Percentiles rank a stretch among this genome's conserved stretches.
phyloP scores from a whole-genome alignment of 2,329 filamentous ascomycete species.

The Neofusicoccum cordaticola region DNA sequence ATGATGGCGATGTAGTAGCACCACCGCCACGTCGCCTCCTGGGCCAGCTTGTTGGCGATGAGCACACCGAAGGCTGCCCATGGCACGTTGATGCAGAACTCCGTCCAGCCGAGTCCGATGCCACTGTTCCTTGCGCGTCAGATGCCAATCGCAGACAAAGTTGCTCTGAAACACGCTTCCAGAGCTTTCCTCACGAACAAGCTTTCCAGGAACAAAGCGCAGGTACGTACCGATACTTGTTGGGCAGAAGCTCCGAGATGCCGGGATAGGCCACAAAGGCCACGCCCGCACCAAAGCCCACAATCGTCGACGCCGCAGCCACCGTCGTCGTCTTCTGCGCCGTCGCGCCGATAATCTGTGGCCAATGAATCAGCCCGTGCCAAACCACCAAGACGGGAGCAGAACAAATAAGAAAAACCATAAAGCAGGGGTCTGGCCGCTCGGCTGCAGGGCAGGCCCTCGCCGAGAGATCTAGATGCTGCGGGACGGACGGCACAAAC shows the following conservation, averaged over 20 bases:
- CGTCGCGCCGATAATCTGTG: constrained; percentile 37
- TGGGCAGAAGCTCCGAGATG: constrained; percentile 24
- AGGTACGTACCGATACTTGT: constrained; percentile 21
- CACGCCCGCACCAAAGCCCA: constrained; percentile 4
- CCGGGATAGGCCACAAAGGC: constrained; percentile 18
- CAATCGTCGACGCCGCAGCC: constrained; percentile 23
- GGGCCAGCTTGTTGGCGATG: constrained; percentile 39
- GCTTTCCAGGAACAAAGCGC: too few species aligned
- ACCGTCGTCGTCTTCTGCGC: constrained; percentile 33
- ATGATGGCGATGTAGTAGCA: constrained; percentile 44
- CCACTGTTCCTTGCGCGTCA: constrained; percentile 20
- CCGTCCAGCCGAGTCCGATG: constrained; percentile 26
- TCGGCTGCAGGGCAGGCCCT: too few species aligned
- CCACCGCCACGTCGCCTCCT: constrained; percentile 38
- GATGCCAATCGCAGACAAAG: neutral
- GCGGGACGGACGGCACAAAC: too few species aligned
- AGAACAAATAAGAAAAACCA: too few species aligned
- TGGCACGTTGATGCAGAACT: constrained; percentile 22
- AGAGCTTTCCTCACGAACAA: neutral
- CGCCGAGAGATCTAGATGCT: neutral
- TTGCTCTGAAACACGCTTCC: neutral
- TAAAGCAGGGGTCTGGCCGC: too few species aligned
- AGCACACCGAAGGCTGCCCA: constrained; percentile 42
- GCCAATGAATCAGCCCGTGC: constrained; percentile 23
- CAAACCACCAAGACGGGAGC: too few species aligned